Evolutionary conservation across 768 basidiomycete genomes (phyloP), one percentile per base, ranked within the genome.

Genomic region (Agaricus blazei): DNA sequence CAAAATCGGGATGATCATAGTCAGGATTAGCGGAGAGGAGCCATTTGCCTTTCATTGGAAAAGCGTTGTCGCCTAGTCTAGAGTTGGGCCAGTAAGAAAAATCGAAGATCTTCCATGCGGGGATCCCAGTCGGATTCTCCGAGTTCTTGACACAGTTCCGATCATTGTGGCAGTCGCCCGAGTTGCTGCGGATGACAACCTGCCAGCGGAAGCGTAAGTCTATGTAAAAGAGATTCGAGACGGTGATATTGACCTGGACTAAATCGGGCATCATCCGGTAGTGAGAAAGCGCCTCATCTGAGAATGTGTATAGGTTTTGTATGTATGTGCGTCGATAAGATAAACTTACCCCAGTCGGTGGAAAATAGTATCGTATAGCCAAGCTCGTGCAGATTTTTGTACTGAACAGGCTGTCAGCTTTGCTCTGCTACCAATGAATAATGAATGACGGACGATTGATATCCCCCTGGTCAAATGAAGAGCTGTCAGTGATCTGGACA

Each of bases 41-140:
- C 72, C 71, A 72, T 58, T 67, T 64, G 7, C 65, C 63, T 36
- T 62, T 60, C 62, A 67, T 41, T 1, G 67, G 61, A 9, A 50
- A 51, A n/a, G 38, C 46, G 1, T 38, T 14, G 23, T 54, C 46
- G 38, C 40, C n/a, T 19, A 29, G 4, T 24, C 46, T 23, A 56
- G 40, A 11, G 40, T 40, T 14, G 12, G 61, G 55, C 64, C 67
- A 64, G 58, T 59, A 72, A 48, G 62, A 61, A 31, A 69, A 67
- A 24, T 69, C 63, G 43, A 73, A 69, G 3, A 72, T 62, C 54
- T 71, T 74, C 71, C 71, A 74, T 9, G 64, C 66, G 0, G 71
- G 71, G 28, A 73, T 71, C 9, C 71, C 72, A 1, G 48, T 53
- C 1, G 71, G 70, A 52, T 72, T 68, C 3, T 51, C 44, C 1